Evolutionary conservation across 2,329 filamentous ascomycete species (phyloP).

Genomic region (Xenoacremonium recifei): DNA sequence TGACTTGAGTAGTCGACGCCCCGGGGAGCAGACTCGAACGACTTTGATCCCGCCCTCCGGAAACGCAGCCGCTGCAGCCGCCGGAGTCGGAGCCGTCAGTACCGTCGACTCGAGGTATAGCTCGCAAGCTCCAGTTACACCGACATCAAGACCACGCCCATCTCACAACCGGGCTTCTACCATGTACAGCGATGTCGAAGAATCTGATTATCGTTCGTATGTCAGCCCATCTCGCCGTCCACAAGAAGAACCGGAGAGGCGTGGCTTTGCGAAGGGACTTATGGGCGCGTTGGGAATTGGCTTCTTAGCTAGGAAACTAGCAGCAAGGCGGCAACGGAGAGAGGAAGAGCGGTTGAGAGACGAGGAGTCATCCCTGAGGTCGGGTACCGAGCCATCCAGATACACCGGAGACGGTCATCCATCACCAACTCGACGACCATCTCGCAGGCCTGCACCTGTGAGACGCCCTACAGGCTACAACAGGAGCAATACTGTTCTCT

Average conservation of each 20-base stretch:
- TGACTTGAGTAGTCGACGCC: conserved; percentile 26
- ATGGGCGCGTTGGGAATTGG: conserved; percentile 65
- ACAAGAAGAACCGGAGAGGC: conserved; percentile 42
- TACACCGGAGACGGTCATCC: conserved; percentile 68
- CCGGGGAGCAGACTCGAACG: conserved; percentile 30
- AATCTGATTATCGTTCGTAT: conserved; percentile 60
- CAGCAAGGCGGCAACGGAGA: conserved; percentile 46
- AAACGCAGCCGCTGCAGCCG: conserved; percentile 41
- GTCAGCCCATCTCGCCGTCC: conserved; percentile 61
- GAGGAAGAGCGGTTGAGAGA: conserved; percentile 46
- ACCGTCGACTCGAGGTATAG: conserved; percentile 38
- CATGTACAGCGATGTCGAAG: conserved; percentile 42
- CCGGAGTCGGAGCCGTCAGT: conserved; percentile 47
- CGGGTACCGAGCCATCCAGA: conserved; percentile 59
- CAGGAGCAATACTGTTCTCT: conserved; percentile 27
- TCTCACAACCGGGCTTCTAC: conserved; percentile 25
- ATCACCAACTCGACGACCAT: conserved; percentile 42
- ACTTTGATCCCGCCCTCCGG: conserved; percentile 48
- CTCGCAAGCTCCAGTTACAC: conserved; percentile 43
- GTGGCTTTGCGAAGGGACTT: conserved; percentile 55
- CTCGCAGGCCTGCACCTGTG: conserved; percentile 29
- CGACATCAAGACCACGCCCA: conserved; percentile 44
- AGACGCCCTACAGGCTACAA: conserved; percentile 31
- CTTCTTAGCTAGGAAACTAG: conserved; percentile 66
- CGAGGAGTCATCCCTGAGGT: conserved; percentile 52